phyloP scores from a whole-genome alignment of 768 basidiomycete species.

The Suillus bovinus region DNA sequence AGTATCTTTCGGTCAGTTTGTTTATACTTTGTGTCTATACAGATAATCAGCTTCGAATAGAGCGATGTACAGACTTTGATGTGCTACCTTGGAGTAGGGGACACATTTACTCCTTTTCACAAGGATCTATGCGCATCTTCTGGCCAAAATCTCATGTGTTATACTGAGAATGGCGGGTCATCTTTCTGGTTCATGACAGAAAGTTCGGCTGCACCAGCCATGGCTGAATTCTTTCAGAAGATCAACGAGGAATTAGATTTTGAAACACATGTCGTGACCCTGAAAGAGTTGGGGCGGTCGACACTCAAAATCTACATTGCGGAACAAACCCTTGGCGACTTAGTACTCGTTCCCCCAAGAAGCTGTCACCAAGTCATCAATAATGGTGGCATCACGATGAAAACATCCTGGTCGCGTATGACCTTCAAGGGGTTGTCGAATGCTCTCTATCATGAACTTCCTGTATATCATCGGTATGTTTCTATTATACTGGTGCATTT shows the following conservation, averaged over 20 bases:
- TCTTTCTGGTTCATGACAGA: conserved; percentile 90
- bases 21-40: conserved; percentile 31
- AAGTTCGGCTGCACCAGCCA: conserved; percentile 53
- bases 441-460: conserved; percentile 72
- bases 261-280: conserved; percentile 63
- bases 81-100: conserved; percentile 82
- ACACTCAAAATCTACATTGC: conserved; percentile 70
- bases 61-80: conserved; percentile 73
- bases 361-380: conserved; percentile 88
- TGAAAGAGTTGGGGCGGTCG: conserved; percentile 63
- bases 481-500: background rate
- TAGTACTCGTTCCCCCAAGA: conserved; percentile 79
- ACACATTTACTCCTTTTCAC: conserved; percentile 83
- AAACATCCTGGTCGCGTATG: conserved; percentile 89
- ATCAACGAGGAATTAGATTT: conserved; percentile 58
- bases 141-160: conserved; percentile 87
- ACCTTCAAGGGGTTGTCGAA: conserved; percentile 57
- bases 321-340: conserved; percentile 74
- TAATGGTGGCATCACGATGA: conserved; percentile 76
- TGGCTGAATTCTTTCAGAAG: conserved; percentile 56
- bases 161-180: conserved; percentile 68
- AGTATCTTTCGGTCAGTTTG: conserved; percentile 46
- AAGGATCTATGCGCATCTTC: conserved; percentile 85
- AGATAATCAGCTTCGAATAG: conserved; percentile 34
- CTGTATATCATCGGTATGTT: conserved; percentile 73